These are phyloP conservation scores for Aspergillus quadrilineatus DNA, from an alignment of 2,329 filamentous ascomycete species.

Conservation along the genomic window DNA sequence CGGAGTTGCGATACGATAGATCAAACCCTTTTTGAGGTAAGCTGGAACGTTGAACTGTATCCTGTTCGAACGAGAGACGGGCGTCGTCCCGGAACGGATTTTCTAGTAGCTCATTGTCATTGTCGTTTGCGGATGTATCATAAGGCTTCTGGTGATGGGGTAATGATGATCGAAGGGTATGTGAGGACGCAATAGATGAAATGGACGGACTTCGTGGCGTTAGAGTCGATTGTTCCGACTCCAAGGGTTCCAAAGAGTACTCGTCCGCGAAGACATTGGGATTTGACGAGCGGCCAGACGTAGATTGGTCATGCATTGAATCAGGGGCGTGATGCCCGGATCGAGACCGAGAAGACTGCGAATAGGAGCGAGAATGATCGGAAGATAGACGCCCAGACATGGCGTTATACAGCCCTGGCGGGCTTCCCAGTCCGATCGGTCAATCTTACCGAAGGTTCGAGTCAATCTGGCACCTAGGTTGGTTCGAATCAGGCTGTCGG, in stretches of 20 bases:
- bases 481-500: conserved; percentile 15
- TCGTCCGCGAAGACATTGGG: conserved; percentile 52
- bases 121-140: conserved; percentile 24
- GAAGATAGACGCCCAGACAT: conserved; percentile 43
- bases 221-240: conserved; percentile 34
- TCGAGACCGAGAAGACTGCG: conserved; percentile 30
- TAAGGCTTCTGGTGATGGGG: conserved; percentile 27
- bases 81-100: conserved; percentile 40
- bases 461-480: conserved; percentile 24
- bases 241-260: conserved; percentile 46
- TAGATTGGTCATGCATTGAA: conserved; percentile 30
- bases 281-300: conserved; percentile 35
- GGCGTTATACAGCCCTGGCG: conserved; percentile 40
- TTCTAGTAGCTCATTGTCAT: conserved; percentile 21
- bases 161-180: conserved; percentile 31
- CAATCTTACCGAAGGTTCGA: conserved; percentile 27
- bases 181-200: conserved; percentile 34
- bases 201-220: conserved; percentile 31
- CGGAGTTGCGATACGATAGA: conserved; percentile 33
- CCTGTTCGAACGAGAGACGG: conserved; percentile 33
- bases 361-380: conserved; percentile 37
- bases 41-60: conserved; percentile 31
- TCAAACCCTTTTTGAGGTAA: conserved; percentile 36
- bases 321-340: conserved; percentile 26
- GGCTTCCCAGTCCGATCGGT: conserved; percentile 33